phyloP scores from a whole-genome alignment of 2,329 filamentous ascomycete species.

The Zelopaecilomyces penicillatus region DNA sequence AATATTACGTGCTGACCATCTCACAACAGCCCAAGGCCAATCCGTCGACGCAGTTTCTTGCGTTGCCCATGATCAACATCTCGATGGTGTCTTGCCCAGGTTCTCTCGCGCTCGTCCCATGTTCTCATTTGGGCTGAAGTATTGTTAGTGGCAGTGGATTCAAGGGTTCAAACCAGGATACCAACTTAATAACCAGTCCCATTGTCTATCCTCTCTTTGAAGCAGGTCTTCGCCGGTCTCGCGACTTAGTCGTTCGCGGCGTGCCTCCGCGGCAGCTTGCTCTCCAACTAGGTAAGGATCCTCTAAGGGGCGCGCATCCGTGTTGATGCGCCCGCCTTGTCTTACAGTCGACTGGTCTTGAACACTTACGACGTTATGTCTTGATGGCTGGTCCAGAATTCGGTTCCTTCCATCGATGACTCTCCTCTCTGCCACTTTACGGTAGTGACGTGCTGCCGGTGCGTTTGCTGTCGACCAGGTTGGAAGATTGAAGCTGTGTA shows the following conservation, averaged over 20 bases:
- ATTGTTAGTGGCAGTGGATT: conserved; percentile 11
- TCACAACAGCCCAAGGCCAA: conserved; percentile 24
- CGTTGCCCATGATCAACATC: conserved; percentile 27
- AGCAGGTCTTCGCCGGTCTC: conserved; percentile 48
- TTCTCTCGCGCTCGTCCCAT: conserved; percentile 42
- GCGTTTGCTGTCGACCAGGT: conserved; percentile 49
- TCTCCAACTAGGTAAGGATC: conserved; percentile 62
- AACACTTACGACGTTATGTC: conserved; percentile 10
- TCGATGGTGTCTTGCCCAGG: conserved; percentile 35
- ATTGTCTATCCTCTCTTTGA: conserved; percentile 47
- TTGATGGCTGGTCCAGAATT: conserved; percentile 17
- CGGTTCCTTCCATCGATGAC: conserved; percentile 36
- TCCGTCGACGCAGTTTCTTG: conserved; percentile 32
- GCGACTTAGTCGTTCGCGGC: conserved; percentile 47
- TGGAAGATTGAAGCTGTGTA: conserved; percentile 48
- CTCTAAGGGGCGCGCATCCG: conserved; percentile 45
- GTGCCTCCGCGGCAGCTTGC: conserved; percentile 49
- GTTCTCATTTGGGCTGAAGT: conserved; percentile 41
- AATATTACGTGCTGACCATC: no score
- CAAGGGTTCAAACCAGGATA: conserved; percentile 11
- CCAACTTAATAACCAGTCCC: conserved; percentile 54
- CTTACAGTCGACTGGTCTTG: conserved; percentile 3
- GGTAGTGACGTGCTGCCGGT: conserved; percentile 52
- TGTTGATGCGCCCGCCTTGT: conserved; percentile 4
- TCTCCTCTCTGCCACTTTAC: conserved; percentile 56